phyloP scores from a whole-genome alignment of 768 basidiomycete genomes.

The Mycena olivaceomarginata region DNA sequence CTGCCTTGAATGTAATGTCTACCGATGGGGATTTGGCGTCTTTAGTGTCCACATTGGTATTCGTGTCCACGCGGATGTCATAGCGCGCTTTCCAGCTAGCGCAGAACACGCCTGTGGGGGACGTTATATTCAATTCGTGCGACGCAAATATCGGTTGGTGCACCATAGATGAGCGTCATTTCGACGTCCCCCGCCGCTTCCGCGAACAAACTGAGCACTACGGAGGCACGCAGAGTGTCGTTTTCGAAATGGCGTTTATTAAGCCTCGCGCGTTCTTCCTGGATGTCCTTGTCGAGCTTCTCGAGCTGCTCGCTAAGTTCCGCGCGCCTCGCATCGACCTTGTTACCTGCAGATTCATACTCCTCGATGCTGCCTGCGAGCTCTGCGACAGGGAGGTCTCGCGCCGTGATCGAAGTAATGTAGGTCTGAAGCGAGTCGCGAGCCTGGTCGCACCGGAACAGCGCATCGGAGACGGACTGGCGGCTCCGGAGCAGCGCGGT shows the following conservation, averaged over 20 bases:
- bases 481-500: neutral
- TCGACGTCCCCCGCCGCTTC: neutral
- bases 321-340: neutral
- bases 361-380: neutral
- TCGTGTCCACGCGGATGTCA: conserved; percentile 1
- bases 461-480: neutral
- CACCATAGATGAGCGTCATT: conserved; percentile 3
- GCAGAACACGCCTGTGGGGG: neutral
- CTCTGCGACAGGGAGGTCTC: neutral
- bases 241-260: neutral
- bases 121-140: neutral
- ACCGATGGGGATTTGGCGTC: neutral
- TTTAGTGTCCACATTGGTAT: neutral
- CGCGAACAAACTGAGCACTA: neutral
- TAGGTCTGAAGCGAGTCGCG: neutral
- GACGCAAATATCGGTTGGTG: conserved; percentile 2
- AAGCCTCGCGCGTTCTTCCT: neutral
- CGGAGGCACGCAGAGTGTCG: neutral
- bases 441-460: neutral
- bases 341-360: neutral
- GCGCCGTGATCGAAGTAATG: neutral
- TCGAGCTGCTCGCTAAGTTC: neutral
- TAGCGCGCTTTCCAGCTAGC: neutral
- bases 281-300: neutral
- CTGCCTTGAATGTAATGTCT: conserved; percentile 1